Conservation (phyloP, 2,329 filamentous ascomycete genomes). For the Nemania serpens region DNA sequence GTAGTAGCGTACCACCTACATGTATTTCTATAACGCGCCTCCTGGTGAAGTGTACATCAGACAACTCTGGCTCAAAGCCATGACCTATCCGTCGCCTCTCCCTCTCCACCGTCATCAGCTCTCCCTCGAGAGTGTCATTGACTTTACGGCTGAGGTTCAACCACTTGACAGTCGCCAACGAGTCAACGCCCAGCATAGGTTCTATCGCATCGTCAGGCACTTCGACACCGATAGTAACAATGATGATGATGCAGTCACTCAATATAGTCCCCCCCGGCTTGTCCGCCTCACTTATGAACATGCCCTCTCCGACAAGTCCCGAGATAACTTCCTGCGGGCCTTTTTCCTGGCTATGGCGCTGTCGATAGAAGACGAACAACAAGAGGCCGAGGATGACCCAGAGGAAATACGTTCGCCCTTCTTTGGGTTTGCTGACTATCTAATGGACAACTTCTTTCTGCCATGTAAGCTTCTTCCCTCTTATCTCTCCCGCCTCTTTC, state of each 20-base stretch:
- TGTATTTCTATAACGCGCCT: too few species aligned
- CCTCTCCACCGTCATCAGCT: not conserved
- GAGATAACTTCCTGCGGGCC: conserved; percentile 35
- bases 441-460: conserved; percentile 38
- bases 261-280: conserved; percentile 35
- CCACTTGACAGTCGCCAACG: not conserved
- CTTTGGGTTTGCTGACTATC: conserved; percentile 35
- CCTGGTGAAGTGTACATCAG: too few species aligned
- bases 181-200: conserved; percentile 6
- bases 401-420: conserved; percentile 27
- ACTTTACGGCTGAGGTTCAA: not conserved
- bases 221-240: conserved; percentile 22
- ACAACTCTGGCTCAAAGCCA: too few species aligned
- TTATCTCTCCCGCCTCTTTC: too few species aligned
- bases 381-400: not conserved
- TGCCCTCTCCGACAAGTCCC: conserved; percentile 32
- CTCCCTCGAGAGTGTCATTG: conserved; percentile 6
- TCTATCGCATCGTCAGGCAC: conserved; percentile 30
- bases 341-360: conserved; percentile 33
- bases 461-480: conserved; percentile 24
- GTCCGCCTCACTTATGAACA: conserved; percentile 37
- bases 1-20: too few species aligned
- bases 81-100: too few species aligned
- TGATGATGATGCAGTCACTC: conserved; percentile 2
- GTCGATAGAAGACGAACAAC: conserved; percentile 3